These are phyloP conservation scores for Ammopiptanthus mongolicus DNA, from an alignment of 306 rosid genomes.

Conservation along the genomic window DNA sequence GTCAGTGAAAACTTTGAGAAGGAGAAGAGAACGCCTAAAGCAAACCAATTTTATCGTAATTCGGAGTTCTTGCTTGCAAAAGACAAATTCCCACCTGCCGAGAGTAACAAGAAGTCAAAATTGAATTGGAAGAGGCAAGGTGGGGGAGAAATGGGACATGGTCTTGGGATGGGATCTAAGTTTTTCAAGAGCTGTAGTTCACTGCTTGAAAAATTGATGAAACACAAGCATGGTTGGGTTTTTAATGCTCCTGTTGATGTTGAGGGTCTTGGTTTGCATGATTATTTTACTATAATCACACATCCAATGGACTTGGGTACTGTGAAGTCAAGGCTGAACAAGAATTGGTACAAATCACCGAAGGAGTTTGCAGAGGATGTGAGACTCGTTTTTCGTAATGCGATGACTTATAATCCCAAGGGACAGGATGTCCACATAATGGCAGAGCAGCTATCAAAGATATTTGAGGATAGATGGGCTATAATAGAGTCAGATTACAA, in stretches of 20 bases:
- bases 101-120: slow-evolving; percentile 80
- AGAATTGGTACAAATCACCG: slow-evolving; percentile 92
- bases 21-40: slow-evolving; percentile 95
- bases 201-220: slow-evolving; percentile 86
- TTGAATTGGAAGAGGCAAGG: slow-evolving; percentile 64
- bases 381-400: slow-evolving; percentile 84
- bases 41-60: slow-evolving; percentile 80
- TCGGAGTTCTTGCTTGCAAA: slow-evolving; percentile 90
- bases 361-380: slow-evolving; percentile 98
- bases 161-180: slow-evolving; percentile 67
- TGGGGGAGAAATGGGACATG: slow-evolving; percentile 55
- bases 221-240: slow-evolving; percentile 94
- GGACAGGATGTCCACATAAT: slow-evolving; percentile 97
- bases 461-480: slow-evolving; percentile 89
- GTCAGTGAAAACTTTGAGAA: slow-evolving; percentile 67
- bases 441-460: slow-evolving; percentile 74
- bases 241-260: slow-evolving; percentile 88
- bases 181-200: slow-evolving; percentile 86
- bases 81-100: slow-evolving; percentile 88
- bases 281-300: slow-evolving; percentile 69
- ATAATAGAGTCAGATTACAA: slow-evolving; percentile 81
- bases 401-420: slow-evolving; percentile 84
- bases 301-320: slow-evolving; percentile 95
- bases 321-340: slow-evolving; percentile 71
- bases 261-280: slow-evolving; percentile 77